Evolutionary conservation across 2,329 filamentous ascomycete genomes (phyloP), one percentile per base, ranked within the genome.

Genomic region (Colletotrichum sp.): DNA sequence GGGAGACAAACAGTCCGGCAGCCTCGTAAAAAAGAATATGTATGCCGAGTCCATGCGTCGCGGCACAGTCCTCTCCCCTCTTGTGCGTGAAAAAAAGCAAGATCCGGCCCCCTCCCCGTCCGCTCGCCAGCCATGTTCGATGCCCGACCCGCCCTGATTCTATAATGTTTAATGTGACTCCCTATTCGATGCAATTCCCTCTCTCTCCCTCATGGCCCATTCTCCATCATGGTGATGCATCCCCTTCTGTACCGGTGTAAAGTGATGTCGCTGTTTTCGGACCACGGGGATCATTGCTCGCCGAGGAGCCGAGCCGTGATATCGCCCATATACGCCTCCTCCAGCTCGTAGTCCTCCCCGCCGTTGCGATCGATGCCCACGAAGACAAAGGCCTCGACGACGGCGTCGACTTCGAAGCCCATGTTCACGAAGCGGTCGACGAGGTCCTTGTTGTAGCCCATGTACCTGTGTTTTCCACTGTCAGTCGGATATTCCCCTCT

Each of bases 281-380:
- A 52, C 6, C 44, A 12, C 34, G 10, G 60, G 49, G 26, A 39
- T 73, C 36, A 93, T 82, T 92, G 90, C 85, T 98, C 96, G 49
- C 95, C 95, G 39, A 98, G 92, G 8, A 99, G 90, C 74, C 94
- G 90, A 21, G 95, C 95, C 0, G 95, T 98, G 77, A 99, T 93
- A 79, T 98, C 96, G 5, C 95, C 95, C 91, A 98, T 95, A 80
- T 96, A 96, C 2, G 93, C 95, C 81, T 97, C 95, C 82, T 98
- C 95, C n/a, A 98, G 87, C 80, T 95, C 93, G 83, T 98, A 97
- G 82, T 97, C 94, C 79, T 93, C 88, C 0, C 96, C 96, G 30
- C 90, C 91, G 79, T 94, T 95, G 21, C 91, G 91, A 77, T 96
- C 95, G 79, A 98, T 96, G 8, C 95, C 94, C 9, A 97, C 93